Conservation (phyloP, 257 asterid genomes). For the Primulina huaijiensis region DNA sequence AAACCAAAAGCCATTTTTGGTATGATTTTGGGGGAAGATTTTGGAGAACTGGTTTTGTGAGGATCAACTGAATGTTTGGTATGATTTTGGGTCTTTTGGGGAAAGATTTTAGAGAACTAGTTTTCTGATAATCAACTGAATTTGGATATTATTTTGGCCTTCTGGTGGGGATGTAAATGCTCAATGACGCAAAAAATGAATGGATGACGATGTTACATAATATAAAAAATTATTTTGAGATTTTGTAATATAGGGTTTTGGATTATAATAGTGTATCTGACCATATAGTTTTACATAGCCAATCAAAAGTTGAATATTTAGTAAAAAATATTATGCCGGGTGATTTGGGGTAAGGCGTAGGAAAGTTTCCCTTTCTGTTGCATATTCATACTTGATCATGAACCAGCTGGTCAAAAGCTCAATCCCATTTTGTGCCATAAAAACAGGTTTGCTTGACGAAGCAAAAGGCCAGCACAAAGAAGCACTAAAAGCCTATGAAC, state of each 20-base stretch:
- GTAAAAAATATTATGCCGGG: too few species aligned
- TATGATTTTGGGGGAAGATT: background rate
- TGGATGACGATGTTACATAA: background rate
- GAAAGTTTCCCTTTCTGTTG: background rate
- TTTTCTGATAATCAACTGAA: too few species aligned
- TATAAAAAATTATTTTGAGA: background rate
- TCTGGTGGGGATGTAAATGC: background rate
- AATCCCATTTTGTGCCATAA: constrained; percentile 2
- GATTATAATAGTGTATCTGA: background rate
- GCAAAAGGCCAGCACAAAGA: constrained; percentile 55
- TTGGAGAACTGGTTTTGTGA: background rate
- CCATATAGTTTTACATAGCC: background rate
- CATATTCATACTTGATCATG: background rate
- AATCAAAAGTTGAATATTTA: background rate
- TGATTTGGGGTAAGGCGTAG: background rate
- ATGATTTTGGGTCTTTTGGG: too few species aligned
- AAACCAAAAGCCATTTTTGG: background rate
- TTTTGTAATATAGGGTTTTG: background rate
- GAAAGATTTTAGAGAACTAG: too few species aligned
- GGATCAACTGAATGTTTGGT: background rate
- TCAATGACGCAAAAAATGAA: background rate
- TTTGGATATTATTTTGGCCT: too few species aligned
- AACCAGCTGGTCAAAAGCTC: background rate
- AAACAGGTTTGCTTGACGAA: constrained; percentile 77
- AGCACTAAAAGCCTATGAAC: constrained; percentile 53